These are phyloP conservation scores for Sarocladium oryzae DNA, from an alignment of 2,329 filamentous ascomycete genomes.

Conservation along the genomic window DNA sequence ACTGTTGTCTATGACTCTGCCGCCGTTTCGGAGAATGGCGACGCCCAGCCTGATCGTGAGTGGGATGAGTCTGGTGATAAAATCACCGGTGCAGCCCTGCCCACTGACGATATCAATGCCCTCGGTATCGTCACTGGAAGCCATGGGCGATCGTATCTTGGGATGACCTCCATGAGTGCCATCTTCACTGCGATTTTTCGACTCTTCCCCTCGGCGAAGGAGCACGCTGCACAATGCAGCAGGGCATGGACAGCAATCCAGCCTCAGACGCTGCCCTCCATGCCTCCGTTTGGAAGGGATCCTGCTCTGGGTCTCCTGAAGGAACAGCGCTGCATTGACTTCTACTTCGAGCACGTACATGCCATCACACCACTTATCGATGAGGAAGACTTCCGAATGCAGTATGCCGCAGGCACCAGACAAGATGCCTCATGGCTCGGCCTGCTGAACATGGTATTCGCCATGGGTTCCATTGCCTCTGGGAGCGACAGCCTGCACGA, in stretches of 20 bases:
- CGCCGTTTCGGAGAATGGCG: constrained; percentile 20
- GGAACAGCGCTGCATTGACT: constrained; percentile 42
- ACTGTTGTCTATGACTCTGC: constrained; percentile 16
- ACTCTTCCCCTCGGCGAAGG: constrained; percentile 24
- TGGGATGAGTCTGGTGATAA: constrained; percentile 23
- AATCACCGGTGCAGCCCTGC: constrained; percentile 13
- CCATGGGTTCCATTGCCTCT: constrained; percentile 53
- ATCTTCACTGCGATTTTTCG: constrained; percentile 50
- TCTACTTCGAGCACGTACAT: constrained; percentile 56
- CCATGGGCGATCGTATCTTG: constrained; percentile 53
- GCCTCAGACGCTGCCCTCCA: constrained; percentile 23
- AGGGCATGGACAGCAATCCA: constrained; percentile 18
- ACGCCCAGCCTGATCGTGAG: constrained; percentile 20
- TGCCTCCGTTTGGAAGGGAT: constrained; percentile 31
- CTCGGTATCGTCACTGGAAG: constrained; percentile 42
- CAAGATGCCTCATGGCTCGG: constrained; percentile 54
- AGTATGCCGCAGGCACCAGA: constrained; percentile 42
- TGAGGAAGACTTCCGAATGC: constrained; percentile 51
- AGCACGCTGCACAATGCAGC: constrained; percentile 19
- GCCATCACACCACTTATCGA: constrained; percentile 54
- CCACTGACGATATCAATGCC: constrained; percentile 26
- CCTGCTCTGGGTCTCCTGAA: constrained; percentile 30
- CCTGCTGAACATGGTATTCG: constrained; percentile 56
- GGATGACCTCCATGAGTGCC: constrained; percentile 58
- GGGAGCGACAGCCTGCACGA: constrained; percentile 49